phyloP scores from a whole-genome alignment of 768 basidiomycete species.

The Leccinellum albellum region DNA sequence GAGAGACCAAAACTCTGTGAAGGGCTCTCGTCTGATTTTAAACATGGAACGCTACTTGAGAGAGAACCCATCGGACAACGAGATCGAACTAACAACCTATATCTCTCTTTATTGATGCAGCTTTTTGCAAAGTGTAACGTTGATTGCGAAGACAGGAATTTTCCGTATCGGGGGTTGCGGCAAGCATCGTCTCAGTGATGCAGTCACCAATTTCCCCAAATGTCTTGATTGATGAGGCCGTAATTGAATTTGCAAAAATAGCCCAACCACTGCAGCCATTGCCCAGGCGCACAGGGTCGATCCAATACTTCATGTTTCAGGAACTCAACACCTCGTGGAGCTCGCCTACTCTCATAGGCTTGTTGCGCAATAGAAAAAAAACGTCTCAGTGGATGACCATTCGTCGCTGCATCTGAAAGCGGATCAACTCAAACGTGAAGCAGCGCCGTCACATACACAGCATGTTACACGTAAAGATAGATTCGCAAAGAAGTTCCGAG shows the following conservation, averaged over 20 bases:
- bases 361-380: not conserved
- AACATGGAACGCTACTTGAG: slow-evolving; percentile 20
- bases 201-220: not conserved
- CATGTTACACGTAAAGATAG: not conserved
- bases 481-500: not conserved
- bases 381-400: not conserved
- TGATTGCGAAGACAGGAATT: not conserved
- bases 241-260: not conserved
- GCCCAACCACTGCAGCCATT: not conserved
- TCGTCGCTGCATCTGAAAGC: not conserved
- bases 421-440: not conserved
- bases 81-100: slow-evolving; percentile 8
- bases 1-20: not conserved
- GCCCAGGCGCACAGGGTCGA: not conserved
- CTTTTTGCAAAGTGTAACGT: not conserved
- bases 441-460: not conserved
- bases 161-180: not conserved
- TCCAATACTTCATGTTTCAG: not conserved
- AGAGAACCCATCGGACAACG: not conserved
- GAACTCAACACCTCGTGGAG: not conserved
- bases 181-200: not conserved
- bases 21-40: slow-evolving; percentile 25
- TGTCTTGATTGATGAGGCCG: not conserved
- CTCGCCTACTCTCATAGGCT: not conserved
- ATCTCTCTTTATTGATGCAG: slow-evolving; percentile 1